phyloP scores from a whole-genome alignment of 257 asterid genomes.

The Marsdenia floribunda region DNA sequence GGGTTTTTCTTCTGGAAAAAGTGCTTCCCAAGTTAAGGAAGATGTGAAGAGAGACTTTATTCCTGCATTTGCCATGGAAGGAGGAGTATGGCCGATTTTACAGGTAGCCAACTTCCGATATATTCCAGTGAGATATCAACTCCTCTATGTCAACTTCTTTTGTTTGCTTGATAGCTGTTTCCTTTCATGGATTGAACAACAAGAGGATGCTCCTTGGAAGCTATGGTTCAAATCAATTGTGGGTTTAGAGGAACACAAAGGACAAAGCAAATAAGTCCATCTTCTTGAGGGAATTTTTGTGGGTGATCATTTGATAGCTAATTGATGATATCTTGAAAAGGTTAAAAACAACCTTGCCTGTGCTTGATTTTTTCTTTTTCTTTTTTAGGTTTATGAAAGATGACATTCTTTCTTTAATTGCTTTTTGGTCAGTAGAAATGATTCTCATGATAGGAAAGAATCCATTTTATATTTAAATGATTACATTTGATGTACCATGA shows the following conservation, averaged over 20 bases:
- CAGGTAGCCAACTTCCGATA: constrained; percentile 80
- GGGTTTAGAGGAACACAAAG: constrained; percentile 43
- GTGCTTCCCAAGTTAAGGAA: constrained; percentile 59
- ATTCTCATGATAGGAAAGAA: not conserved
- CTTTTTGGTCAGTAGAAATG: not conserved
- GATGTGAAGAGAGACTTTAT: constrained; percentile 75
- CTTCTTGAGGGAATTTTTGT: not conserved
- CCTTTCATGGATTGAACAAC: constrained; percentile 87
- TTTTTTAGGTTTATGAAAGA: not conserved
- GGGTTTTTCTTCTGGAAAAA: constrained; percentile 79
- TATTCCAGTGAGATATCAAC: constrained; percentile 72
- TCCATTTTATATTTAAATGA: not conserved
- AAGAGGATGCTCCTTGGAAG: constrained; percentile 83
- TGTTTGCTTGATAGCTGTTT: constrained; percentile 86
- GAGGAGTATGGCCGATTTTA: constrained; percentile 74
- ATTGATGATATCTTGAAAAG: not conserved
- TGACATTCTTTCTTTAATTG: not conserved
- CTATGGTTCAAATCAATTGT: constrained; percentile 50
- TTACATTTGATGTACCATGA: not conserved
- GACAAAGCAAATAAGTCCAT: constrained; percentile 33
- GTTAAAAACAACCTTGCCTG: not conserved
- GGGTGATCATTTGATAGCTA: not conserved
- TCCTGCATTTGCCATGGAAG: constrained; percentile 73
- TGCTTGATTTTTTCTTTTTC: not conserved
- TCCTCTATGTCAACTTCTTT: constrained; percentile 81